These are phyloP conservation scores for Neonectria neomacrospora DNA, from an alignment of 2,329 filamentous ascomycete genomes.

Conservation along the genomic window DNA sequence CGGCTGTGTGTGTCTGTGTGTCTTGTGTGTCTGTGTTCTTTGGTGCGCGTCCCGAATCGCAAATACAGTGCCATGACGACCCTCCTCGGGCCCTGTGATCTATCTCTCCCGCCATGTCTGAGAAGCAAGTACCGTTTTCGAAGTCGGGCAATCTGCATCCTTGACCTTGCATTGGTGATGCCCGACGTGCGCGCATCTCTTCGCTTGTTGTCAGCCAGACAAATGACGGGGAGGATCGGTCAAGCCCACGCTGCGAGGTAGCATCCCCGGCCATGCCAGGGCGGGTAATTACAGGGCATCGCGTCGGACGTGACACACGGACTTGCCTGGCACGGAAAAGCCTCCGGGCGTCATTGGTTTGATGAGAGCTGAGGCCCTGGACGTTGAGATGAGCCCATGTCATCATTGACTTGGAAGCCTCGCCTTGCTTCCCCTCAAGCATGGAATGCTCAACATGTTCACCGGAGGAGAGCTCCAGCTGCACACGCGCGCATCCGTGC, in stretches of 20 bases:
- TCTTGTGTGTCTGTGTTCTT: background rate
- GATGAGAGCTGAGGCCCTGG: conserved; percentile 21
- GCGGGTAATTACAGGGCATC: background rate
- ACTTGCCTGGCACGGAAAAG: background rate
- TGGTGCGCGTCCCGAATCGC: conserved; percentile 5
- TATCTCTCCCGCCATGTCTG: too few species aligned
- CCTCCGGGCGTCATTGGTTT: conserved; percentile 4
- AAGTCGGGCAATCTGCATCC: background rate
- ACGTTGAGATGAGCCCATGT: conserved; percentile 40
- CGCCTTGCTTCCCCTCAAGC: background rate
- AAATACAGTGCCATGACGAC: too few species aligned
- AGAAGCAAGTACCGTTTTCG: too few species aligned
- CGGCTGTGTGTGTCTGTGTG: background rate
- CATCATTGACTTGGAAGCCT: too few species aligned
- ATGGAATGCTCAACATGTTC: background rate
- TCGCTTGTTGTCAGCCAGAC: conserved; percentile 2
- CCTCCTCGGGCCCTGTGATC: too few species aligned
- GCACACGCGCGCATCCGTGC: conserved; percentile 32
- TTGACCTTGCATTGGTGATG: conserved; percentile 18
- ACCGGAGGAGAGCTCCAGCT: conserved; percentile 21
- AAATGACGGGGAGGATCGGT: background rate
- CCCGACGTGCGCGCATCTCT: conserved; percentile 1
- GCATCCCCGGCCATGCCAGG: background rate
- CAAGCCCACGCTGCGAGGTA: background rate
- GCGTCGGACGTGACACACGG: background rate